Evolutionary conservation across 1,139 yeast genomes (phyloP).

Genomic region (Arxiozyma heterogenica): DNA sequence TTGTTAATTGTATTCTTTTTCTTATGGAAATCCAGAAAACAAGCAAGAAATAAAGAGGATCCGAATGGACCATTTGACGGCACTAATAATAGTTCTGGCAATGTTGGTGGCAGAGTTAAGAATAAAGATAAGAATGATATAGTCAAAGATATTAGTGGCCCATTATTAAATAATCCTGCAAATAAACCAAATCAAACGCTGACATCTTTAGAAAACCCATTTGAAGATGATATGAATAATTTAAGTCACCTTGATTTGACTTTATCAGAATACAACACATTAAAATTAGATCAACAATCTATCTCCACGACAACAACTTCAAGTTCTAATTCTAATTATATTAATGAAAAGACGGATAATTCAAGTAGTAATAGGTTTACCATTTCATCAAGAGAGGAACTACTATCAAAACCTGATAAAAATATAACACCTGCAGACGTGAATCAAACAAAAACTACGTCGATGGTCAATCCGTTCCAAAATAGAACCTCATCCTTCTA

Average conservation of each 20-base stretch:
- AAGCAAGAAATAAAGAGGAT: slow-evolving; percentile 15
- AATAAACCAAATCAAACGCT: slow-evolving; percentile 33
- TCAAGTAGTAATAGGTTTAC: background rate
- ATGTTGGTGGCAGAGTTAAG: slow-evolving; percentile 7
- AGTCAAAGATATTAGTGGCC: slow-evolving; percentile 28
- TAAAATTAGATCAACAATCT: slow-evolving; percentile 40
- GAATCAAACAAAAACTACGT: slow-evolving; percentile 17
- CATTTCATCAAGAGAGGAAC: slow-evolving; percentile 4
- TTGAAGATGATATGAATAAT: slow-evolving; percentile 23
- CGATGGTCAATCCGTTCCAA: slow-evolving; percentile 11
- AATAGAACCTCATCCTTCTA: slow-evolving; percentile 26
- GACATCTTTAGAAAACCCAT: slow-evolving; percentile 27
- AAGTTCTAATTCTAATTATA: slow-evolving; percentile 34
- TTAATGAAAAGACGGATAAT: slow-evolving; percentile 12
- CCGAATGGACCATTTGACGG: slow-evolving; percentile 7
- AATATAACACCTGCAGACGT: slow-evolving; percentile 19
- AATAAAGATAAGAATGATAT: slow-evolving; percentile 9
- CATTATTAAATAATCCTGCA: slow-evolving; percentile 35
- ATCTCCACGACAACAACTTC: slow-evolving; percentile 15
- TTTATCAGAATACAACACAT: slow-evolving; percentile 42
- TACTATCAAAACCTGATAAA: background rate
- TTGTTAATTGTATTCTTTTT: slow-evolving; percentile 45
- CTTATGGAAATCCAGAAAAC: slow-evolving; percentile 47
- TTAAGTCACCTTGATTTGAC: slow-evolving; percentile 28
- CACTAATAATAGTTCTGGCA: slow-evolving; percentile 19